Percentiles rank a stretch among this genome's conserved stretches.
phyloP scores from a whole-genome alignment of 371 early-diverging fungal species.

The Phascolomyces articulosus region DNA sequence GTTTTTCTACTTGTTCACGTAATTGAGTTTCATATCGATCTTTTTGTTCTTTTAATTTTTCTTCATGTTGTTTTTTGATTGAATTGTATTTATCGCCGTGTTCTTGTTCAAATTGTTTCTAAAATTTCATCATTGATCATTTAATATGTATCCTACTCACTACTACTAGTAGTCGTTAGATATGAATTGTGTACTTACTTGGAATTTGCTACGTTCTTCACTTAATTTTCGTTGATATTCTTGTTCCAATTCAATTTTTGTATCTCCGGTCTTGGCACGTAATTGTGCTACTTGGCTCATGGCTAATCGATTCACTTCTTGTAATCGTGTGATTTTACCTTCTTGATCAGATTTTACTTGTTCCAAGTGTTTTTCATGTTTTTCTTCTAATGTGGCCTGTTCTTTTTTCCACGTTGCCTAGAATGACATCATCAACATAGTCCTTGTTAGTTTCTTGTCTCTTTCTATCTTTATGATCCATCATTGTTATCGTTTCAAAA shows the following conservation, averaged over 20 bases:
- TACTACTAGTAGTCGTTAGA: too few species aligned
- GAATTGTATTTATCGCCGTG: not conserved
- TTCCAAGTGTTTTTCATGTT: conserved; percentile 2
- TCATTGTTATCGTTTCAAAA: too few species aligned
- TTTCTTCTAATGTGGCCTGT: not conserved
- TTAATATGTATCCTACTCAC: too few species aligned
- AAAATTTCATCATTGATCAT: too few species aligned
- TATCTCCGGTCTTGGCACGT: conserved; percentile 10
- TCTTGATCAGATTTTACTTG: not conserved
- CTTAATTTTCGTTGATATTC: conserved; percentile 7
- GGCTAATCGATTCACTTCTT: conserved; percentile 9
- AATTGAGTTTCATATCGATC: conserved; percentile 16
- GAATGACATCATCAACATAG: not conserved
- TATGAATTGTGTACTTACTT: not conserved
- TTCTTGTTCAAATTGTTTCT: conserved; percentile 12
- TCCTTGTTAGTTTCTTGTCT: too few species aligned
- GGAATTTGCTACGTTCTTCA: conserved; percentile 11
- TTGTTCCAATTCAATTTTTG: conserved; percentile 11
- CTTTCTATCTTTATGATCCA: too few species aligned
- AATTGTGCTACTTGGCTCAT: not conserved
- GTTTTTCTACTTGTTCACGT: conserved; percentile 15
- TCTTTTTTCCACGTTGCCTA: not conserved
- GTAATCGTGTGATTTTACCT: not conserved
- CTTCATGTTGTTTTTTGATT: conserved; percentile 12
- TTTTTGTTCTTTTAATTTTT: conserved; percentile 16